Percentiles rank a stretch among this genome's conserved stretches.
These are phyloP conservation scores for Juglanconis oblonga DNA, from an alignment of 2,329 filamentous ascomycete species.

Conservation along the genomic window DNA sequence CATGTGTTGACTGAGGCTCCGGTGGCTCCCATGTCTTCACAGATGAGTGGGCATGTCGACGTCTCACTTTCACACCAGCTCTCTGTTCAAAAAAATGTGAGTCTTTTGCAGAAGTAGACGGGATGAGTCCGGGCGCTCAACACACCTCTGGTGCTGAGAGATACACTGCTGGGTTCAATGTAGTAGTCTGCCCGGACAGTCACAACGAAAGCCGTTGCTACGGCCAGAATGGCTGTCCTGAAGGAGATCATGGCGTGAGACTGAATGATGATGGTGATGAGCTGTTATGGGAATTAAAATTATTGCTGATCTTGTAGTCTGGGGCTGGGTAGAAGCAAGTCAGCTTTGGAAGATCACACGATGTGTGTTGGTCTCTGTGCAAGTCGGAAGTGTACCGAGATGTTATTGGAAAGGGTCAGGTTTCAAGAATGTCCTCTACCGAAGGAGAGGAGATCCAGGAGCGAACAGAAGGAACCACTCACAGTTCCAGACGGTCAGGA, in stretches of 20 bases:
- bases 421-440: not conserved
- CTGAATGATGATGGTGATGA: not conserved
- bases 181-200: slow-evolving; percentile 54
- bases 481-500: not conserved
- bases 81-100: slow-evolving; percentile 34
- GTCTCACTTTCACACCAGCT: slow-evolving; percentile 65
- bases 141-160: slow-evolving; percentile 50
- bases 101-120: not conserved
- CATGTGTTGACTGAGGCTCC: slow-evolving; percentile 62
- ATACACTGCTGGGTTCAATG: slow-evolving; percentile 62
- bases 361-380: not conserved
- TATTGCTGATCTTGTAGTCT: not conserved
- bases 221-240: slow-evolving; percentile 50
- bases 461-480: not conserved
- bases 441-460: not conserved
- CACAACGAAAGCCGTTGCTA: slow-evolving; percentile 50
- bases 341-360: not conserved
- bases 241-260: slow-evolving; percentile 51
- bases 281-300: not conserved
- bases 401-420: not conserved
- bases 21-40: slow-evolving; percentile 55
- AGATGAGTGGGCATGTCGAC: slow-evolving; percentile 68
- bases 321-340: not conserved
- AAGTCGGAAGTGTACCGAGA: not conserved
- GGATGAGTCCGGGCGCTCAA: slow-evolving; percentile 6